Evolutionary conservation across 345 rosid species (phyloP), one percentile per base, ranked within the genome.

Genomic region (Salix udensis): DNA sequence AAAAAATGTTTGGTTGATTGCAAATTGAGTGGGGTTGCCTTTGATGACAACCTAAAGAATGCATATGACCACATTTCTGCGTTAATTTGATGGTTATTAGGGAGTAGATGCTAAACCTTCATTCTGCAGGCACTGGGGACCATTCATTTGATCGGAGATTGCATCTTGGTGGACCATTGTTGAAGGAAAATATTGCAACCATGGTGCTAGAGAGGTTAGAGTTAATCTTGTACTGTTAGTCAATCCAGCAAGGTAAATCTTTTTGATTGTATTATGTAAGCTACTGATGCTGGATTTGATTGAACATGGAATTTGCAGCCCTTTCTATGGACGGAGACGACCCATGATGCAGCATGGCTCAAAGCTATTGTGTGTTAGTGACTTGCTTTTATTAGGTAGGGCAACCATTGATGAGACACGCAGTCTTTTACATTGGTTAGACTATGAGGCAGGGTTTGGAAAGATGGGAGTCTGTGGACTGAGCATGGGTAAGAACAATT

Each of bases 401-500:
- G 95, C 92, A 74, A 96, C 98, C 39, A 93, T 93, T 73, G 98
- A 96, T 61, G 98, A 96, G 91, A 81, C 97, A 6, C 97, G 97
- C 2, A 78, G 98, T 85, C 98, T 96, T 76, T 78, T 96, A 74
- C 84, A 92, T 81, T 96, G 99, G 99, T 83, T 92, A 69, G 98
- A 93, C 52, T 76, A 65, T 0, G 97, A 92, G 86, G 95, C 85
- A 79, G 98, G 99, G 61, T 93, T 86, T 68, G 99, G 99, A 80
- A 96, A 96, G 89, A 90, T 83, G 88, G 99, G 99, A 40, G 88
- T 93, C 76, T 96, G 97, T 80, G 99, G 99, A 75, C 94, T 96
- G 77, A 96, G 99, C 81, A 96, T 96, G 98, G 99, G 99, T 96
- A 88, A 83, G 91, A 50, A 69, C 23, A 61, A 34, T 68, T 74